Base-by-base conservation (phyloP, 495 filamentous ascomycete genomes). In the Annulohypoxylon nitens region DNA sequence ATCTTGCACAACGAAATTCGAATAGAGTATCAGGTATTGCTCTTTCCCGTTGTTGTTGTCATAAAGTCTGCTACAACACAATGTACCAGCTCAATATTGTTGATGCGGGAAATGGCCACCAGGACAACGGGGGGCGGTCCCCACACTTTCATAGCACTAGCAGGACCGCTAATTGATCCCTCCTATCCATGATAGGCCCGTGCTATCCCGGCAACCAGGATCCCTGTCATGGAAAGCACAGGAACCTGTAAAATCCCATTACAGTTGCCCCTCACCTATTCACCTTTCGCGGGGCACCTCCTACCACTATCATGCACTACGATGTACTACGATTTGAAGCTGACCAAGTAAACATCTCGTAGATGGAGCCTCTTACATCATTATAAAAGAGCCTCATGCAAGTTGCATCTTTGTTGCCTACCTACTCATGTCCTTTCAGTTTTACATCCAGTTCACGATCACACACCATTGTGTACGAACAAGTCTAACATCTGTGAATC, bases 21-120 rank as follows among this genome's bases (percentile, higher is more conserved):
- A 47, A 20, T 11, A 14, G 4, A 23, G 36, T n/a, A 45, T 30
- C 30, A 30, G 30, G 5, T 16, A 45, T 45, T 14, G 8, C 43
- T 47, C 43, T 9, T 16, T 62, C 47, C 47, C 18, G 55, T 25
- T 70, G 65, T 73, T 69, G 66, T 74, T 74, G 71, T 74, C 54
- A 74, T 65, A 69, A 69, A 54, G 26, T 54, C 23, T 67, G 33
- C 50, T 61, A 41, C 33, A n/a, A 26, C 23, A 16, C 63, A n/a
- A 55, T 60, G 36, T 47, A 47, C 43, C 18, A 45, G 41, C 36
- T 39, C 41, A 45, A n/a, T 45, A 34, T 61, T 74, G 71, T 74
- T 74, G 71, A 74, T 74, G 71, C 66, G 58, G 71, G 71, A 74
- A 69, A 74, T 70, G 63, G 67, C 43, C 53, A 63, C 71, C 72